phyloP scores from a whole-genome alignment of 225 moss, liverwort and hornwort genomes.

The Pseudoscleropodium purum region DNA sequence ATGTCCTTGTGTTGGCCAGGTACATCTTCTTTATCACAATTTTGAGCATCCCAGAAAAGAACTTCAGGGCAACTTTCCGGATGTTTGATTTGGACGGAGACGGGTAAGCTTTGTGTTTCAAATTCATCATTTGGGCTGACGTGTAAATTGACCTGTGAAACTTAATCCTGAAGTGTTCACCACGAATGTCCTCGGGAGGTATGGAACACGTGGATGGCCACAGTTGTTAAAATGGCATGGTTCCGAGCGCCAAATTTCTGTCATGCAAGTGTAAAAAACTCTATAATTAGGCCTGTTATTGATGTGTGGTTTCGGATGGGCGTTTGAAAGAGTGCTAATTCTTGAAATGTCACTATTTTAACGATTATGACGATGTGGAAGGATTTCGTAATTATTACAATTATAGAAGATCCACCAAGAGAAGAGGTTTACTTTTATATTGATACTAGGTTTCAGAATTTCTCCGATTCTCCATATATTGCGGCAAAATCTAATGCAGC shows the following conservation, averaged over 20 bases:
- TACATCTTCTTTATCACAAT: conserved; percentile 82
- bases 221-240: not conserved
- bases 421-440: not conserved
- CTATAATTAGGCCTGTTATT: not conserved
- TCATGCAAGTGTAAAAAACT: not conserved
- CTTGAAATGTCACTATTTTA: not conserved
- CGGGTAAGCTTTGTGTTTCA: conserved; percentile 37
- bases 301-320: not conserved
- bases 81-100: conserved; percentile 81
- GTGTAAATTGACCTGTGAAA: not conserved
- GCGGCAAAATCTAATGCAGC: not conserved
- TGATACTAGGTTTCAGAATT: not conserved
- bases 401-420: not conserved
- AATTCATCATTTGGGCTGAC: not conserved
- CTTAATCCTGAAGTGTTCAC: not conserved
- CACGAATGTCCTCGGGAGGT: not conserved
- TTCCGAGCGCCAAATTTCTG: not conserved
- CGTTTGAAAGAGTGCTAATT: too few species aligned
- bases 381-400: not conserved
- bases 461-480: not conserved
- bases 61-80: conserved; percentile 71
- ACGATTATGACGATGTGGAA: not conserved
- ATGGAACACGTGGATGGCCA: not conserved
- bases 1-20: conserved; percentile 24
- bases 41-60: conserved; percentile 72